Conservation (phyloP, 768 basidiomycete species). For the Gelatoporia subvermispora region DNA sequence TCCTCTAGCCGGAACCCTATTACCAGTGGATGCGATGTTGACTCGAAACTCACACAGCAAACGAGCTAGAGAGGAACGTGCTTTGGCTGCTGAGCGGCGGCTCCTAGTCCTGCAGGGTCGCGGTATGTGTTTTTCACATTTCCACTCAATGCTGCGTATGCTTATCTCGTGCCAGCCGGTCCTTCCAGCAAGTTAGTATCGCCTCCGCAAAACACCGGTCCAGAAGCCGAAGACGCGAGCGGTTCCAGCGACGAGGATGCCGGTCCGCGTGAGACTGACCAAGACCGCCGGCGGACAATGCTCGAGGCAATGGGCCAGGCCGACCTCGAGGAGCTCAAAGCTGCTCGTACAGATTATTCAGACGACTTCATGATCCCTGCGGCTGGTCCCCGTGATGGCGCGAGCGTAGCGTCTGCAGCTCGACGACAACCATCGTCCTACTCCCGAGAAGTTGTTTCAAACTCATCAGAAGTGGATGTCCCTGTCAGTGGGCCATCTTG, state of each 20-base stretch:
- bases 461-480: not conserved
- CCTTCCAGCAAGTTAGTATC: no score
- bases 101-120: conserved; percentile 40
- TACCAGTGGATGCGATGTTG: not conserved
- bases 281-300: conserved; percentile 48
- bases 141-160: no score
- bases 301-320: conserved; percentile 40
- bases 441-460: not conserved
- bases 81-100: conserved; percentile 66
- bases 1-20: not conserved
- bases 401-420: not conserved
- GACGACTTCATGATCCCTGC: conserved; percentile 45
- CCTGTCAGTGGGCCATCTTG: not conserved
- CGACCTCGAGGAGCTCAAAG: conserved; percentile 40
- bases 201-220: conserved; percentile 4
- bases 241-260: conserved; percentile 13
- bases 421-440: not conserved
- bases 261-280: conserved; percentile 32
- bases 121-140: conserved; percentile 17
- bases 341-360: conserved; percentile 41
- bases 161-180: no score
- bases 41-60: conserved; percentile 43
- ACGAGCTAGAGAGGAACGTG: conserved; percentile 74
- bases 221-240: conserved; percentile 1
- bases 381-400: not conserved